Evolutionary conservation across 1,284 basidiomycete species (phyloP), one percentile per base, ranked within the genome.

Genomic region (Moesziomyces antarcticus): DNA sequence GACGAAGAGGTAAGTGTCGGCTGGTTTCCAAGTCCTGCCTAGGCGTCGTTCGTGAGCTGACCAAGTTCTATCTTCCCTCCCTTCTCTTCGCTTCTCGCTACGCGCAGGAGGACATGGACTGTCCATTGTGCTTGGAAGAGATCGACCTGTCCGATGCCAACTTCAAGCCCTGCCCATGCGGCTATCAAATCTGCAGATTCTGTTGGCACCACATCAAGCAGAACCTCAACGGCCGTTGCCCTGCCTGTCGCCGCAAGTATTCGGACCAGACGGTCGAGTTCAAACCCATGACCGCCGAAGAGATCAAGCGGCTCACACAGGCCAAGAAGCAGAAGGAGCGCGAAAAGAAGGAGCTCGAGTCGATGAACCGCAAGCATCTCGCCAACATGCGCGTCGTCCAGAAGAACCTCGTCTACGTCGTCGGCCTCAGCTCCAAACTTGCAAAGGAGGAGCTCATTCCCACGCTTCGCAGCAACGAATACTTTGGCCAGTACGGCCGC

Each of bases 111-210:
- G 94, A 97, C 82, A 92, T 93, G 78, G 96, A 99, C 82, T 99
- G 97, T 86, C 94, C 97, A 49, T 90, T 99, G 71, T 99, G 97
- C 86, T 90, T 98, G 60, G 97, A 99, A 84, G 95, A 97, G 86
- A 94, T 99, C 90, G 97, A 99, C 86, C 90, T 99, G 73, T 95
- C 94, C 44, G 97, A 99, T 88, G 90, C 97, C 84, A 97, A 97
- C 88, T 99, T 99, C 88, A 97, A 96, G 87, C 97, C 97, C 20
- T 99, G 97, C 86, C 91, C 95, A 57, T 99, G 97, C 86, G 97
- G 97, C 75, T 97, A 99, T 86, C 95, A 97, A 94, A 95, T 99
- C 79, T 99, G 97, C 85, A 92, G 95, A 66, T 99, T 99, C 87
- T 99, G 97, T 85, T 99, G 95, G 91, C 93, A 98, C 86, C 94